phyloP scores from a whole-genome alignment of 1,139 yeast species.

The Kodamaea ohmeri region DNA sequence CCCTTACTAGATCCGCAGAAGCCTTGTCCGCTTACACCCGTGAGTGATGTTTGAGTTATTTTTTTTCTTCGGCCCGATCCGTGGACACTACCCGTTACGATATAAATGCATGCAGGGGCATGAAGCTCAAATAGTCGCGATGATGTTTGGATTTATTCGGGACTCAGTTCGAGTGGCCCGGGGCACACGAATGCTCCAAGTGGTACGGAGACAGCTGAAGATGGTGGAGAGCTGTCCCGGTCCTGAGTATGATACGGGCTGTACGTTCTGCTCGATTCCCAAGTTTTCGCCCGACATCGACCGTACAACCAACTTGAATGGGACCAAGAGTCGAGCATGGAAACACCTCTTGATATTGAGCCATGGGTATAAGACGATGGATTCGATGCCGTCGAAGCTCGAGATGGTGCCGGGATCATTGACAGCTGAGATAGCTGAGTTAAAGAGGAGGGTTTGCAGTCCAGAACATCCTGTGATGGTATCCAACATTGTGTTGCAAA shows the following conservation, averaged over 20 bases:
- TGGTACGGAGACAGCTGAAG: neutral
- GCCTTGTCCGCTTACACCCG: too few species aligned
- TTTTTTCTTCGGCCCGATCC: neutral
- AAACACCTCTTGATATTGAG: conserved; percentile 57
- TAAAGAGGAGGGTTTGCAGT: conserved; percentile 31
- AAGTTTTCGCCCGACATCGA: conserved; percentile 48
- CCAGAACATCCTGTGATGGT: conserved; percentile 52
- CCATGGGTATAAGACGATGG: conserved; percentile 28
- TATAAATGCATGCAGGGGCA: too few species aligned
- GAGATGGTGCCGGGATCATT: conserved; percentile 48
- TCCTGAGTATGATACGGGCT: conserved; percentile 57
- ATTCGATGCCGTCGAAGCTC: conserved; percentile 56
- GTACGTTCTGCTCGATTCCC: conserved; percentile 54
- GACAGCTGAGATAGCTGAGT: conserved; percentile 29
- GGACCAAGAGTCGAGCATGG: conserved; percentile 51
- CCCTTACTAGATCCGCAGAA: too few species aligned
- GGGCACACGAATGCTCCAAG: too few species aligned
- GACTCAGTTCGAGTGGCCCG: too few species aligned
- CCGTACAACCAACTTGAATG: conserved; percentile 33
- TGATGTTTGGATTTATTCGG: too few species aligned
- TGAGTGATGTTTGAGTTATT: neutral
- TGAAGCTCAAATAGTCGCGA: too few species aligned
- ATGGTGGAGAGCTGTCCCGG: conserved; percentile 39
- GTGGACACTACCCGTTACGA: neutral
- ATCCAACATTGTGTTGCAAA: conserved; percentile 34